These are phyloP conservation scores for Ganoderma sinense DNA, from an alignment of 1,284 basidiomycete genomes.

Conservation along the genomic window DNA sequence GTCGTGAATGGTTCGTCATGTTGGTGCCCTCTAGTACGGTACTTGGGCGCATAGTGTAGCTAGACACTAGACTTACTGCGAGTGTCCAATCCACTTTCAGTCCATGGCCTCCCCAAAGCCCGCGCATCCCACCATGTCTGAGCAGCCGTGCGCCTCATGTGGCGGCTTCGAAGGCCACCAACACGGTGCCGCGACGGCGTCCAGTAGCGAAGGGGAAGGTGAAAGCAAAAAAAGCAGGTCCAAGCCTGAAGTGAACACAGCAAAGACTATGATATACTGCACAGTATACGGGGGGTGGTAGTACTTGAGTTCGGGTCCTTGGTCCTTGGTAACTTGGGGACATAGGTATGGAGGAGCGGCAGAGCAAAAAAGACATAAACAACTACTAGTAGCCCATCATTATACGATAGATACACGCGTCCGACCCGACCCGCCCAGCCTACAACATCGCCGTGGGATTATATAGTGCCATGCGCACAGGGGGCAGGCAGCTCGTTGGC, in stretches of 20 bases:
- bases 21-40: constrained; percentile 1
- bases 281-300: constrained; percentile 22
- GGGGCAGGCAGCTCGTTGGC: background rate
- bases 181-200: background rate
- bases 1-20: background rate
- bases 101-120: constrained; percentile 5
- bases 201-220: background rate
- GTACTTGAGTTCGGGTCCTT: constrained; percentile 1
- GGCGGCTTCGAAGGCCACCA: background rate
- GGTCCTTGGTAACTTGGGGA: background rate
- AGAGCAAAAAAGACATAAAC: constrained; percentile 22
- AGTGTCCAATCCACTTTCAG: constrained; percentile 18
- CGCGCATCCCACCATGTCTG: constrained; percentile 2
- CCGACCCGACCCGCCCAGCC: constrained; percentile 9
- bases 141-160: background rate
- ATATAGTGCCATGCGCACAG: background rate
- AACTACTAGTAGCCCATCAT: constrained; percentile 26
- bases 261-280: constrained; percentile 22
- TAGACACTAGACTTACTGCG: constrained; percentile 11
- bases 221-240: constrained; percentile 7
- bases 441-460: constrained; percentile 19
- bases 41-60: background rate
- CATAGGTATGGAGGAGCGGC: constrained; percentile 5
- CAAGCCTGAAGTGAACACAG: background rate
- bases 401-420: constrained; percentile 5